These are phyloP conservation scores for Aspergillus taichungensis DNA, from an alignment of 495 filamentous ascomycete species.

Conservation along the genomic window DNA sequence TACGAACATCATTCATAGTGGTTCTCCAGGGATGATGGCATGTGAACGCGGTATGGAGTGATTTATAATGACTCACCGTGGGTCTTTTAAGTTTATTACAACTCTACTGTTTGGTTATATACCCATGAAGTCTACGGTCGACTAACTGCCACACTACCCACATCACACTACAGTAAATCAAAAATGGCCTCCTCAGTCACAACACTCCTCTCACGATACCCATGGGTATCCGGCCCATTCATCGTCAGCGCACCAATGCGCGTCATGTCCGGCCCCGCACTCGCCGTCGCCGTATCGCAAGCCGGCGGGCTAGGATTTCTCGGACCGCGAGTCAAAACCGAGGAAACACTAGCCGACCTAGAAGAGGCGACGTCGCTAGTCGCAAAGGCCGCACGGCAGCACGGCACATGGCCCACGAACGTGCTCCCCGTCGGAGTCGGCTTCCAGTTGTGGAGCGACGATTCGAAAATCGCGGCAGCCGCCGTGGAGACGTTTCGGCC, in stretches of 20 bases:
- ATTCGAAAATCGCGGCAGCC: slow-evolving; percentile 33
- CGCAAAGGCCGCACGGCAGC: slow-evolving; percentile 4
- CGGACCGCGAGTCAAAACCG: slow-evolving; percentile 29
- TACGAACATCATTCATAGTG: no score
- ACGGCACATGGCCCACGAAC: slow-evolving; percentile 8
- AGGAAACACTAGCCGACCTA: slow-evolving; percentile 23
- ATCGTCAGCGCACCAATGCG: slow-evolving; percentile 67
- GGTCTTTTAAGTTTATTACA: no score
- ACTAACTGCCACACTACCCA: no score
- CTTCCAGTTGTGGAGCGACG: slow-evolving; percentile 49
- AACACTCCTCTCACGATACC: slow-evolving; percentile 36
- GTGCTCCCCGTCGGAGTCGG: slow-evolving; percentile 54
- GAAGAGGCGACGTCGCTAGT: slow-evolving; percentile 23
- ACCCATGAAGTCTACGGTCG: no score
- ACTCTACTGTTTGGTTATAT: no score
- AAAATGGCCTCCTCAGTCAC: slow-evolving; percentile 1
- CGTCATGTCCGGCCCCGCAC: slow-evolving; percentile 50
- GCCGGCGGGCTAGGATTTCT: slow-evolving; percentile 59
- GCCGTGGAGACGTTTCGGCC: slow-evolving; percentile 43
- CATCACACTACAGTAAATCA: no score
- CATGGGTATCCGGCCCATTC: slow-evolving; percentile 55
- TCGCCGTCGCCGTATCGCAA: slow-evolving; percentile 50
- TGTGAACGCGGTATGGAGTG: no score
- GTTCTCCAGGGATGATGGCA: no score
- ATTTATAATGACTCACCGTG: no score